Conservation (phyloP, 2,329 filamentous ascomycete genomes). For the Talaromyces sp. region DNA sequence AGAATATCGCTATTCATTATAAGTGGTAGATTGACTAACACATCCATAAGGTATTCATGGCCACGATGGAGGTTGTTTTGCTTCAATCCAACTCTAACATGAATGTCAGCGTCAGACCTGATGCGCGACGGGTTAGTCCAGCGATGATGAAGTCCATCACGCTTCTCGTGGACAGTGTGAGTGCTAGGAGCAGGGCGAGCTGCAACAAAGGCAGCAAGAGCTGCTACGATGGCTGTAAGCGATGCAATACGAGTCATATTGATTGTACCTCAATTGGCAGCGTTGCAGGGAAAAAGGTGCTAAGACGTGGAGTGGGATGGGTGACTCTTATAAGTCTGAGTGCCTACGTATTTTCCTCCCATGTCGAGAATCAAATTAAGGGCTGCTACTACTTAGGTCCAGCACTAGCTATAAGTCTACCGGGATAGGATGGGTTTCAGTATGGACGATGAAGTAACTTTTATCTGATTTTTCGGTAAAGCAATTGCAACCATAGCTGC, state of each 20-base stretch:
- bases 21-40: background rate
- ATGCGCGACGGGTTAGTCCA: constrained; percentile 6
- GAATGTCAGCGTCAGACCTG: constrained; percentile 2
- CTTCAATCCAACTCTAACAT: constrained; percentile 14
- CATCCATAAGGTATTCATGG: constrained; percentile 16
- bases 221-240: constrained; percentile 9
- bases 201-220: constrained; percentile 5
- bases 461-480: too few species aligned
- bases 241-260: constrained; percentile 1
- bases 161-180: constrained; percentile 14
- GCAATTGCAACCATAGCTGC: too few species aligned
- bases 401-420: background rate
- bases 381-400: too few species aligned
- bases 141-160: constrained; percentile 3
- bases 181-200: constrained; percentile 10
- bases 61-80: constrained; percentile 14
- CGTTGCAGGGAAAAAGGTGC: background rate
- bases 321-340: background rate
- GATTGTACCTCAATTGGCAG: background rate
- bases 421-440: background rate
- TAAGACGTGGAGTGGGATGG: background rate
- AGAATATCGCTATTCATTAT: background rate
- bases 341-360: background rate
- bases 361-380: background rate
- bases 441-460: background rate